Base-by-base conservation (phyloP, 495 filamentous ascomycete species). In the Aspergillus sclerotioniger region DNA sequence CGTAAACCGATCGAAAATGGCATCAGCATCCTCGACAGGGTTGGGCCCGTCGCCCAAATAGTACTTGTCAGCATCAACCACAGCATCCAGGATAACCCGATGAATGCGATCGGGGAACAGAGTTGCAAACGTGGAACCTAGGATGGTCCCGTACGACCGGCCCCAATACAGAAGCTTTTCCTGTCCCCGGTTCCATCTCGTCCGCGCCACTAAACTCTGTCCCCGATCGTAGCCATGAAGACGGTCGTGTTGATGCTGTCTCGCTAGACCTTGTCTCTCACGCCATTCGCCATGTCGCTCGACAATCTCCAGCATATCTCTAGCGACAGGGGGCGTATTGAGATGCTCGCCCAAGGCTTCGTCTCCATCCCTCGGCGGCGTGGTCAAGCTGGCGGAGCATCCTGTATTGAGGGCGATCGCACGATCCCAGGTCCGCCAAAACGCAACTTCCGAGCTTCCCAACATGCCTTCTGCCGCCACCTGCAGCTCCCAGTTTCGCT, bases 101-200 rank as follows among this genome's bases (percentile, higher is more conserved):
- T 67, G 63, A 13, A 85, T 66, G 28, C 80, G 77, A 47, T 82
- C 70, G 0, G 82, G 82, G 32, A 74, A 80, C 63, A 85, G 77
- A 1, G 79, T 72, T 3, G 80, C 79, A 58, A 83, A 82, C 3
- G 76, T 81, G 0, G 83, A 74, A 0, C 86, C 87, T 4, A 90
- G 80, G 5, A 85, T 69, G 1, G 85, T 87, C 3, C 87, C 87
- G 61, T 90, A 90, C n/a, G 82, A 86, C 15, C 87, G 80, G 9
- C 87, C 81, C 75, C 87, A 87, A 48, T 83, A 87, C 6, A 82
- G 75, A 17, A 88, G 69, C 46, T 77, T 80, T 62, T 80, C 75
- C 28, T 63, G 45, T 41, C 76, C 80, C 0, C 49, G 63, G 6
- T 63, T 59, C 70, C 75, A 75, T 45, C 47, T 50, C 5, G 71